Conservation (phyloP, 116 monocot species). For the Dioscorea cayenensis region DNA sequence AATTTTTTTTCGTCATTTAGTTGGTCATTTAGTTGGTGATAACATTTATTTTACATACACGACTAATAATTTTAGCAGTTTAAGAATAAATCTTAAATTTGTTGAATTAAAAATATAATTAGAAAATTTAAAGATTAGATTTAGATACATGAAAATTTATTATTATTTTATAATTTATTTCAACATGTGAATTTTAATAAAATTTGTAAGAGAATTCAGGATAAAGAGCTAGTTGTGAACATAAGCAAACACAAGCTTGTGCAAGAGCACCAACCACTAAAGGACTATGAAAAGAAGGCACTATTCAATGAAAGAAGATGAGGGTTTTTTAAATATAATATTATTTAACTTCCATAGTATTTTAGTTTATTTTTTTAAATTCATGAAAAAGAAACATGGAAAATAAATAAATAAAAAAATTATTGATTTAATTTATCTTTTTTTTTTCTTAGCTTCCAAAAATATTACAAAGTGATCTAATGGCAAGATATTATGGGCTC, state of each 20-base stretch:
- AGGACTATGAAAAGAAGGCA: slow-evolving; percentile 66
- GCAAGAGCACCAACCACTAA: slow-evolving; percentile 55
- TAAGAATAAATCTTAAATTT: too few relatives aligned
- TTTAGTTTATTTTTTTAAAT: too few relatives aligned
- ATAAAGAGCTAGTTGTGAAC: slow-evolving; percentile 72
- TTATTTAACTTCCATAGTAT: too few relatives aligned
- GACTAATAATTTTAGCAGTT: too few relatives aligned
- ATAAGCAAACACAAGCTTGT: slow-evolving; percentile 76
- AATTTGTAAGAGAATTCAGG: slow-evolving; percentile 26
- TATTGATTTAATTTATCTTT: background rate
- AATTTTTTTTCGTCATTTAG: too few relatives aligned
- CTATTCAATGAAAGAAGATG: slow-evolving; percentile 82
- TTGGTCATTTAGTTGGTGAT: too few relatives aligned
- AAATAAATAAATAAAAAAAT: background rate
- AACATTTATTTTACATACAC: too few relatives aligned
- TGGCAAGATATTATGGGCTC: background rate
- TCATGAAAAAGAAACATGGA: background rate
- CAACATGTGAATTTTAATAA: too few relatives aligned
- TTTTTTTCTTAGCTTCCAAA: background rate
- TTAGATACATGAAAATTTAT: too few relatives aligned
- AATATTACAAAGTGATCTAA: background rate
- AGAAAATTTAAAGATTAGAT: too few relatives aligned
- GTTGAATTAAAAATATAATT: too few relatives aligned
- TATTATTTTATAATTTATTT: too few relatives aligned
- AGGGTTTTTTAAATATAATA: slow-evolving; percentile 21